Evolutionary conservation across 352 stramenopile species (phyloP), one percentile per base, ranked within the genome.

Genomic region (Phytopythium aichiense): DNA sequence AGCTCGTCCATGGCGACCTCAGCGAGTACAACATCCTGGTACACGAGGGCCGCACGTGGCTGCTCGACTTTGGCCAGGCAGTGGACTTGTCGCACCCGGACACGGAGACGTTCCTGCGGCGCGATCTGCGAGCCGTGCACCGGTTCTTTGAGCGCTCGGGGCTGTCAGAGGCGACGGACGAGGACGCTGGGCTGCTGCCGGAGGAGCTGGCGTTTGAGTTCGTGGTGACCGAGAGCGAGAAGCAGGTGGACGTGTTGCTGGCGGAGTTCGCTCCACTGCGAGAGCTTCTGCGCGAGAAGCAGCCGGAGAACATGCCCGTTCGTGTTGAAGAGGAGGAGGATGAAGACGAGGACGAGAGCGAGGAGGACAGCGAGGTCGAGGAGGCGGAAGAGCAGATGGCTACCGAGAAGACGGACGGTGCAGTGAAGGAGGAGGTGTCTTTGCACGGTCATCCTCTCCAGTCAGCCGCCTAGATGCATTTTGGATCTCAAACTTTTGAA

Each of bases 21-120:
- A 89, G 79, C 65, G 82, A 91, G 66, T 97, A 97, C 77, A 98
- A 98, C 66, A 88, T 98, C 22, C 69, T 98, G 15, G 83, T 91
- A 31, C 72, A 64, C 53, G 84, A 78, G 67, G 77, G 79, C 48
- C 79, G 67, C 56, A 76, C 72, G 63, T 97, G 66, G 87, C 85
- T 98, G 15, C 97, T 98, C 66, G 92, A 98, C 67, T 97, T 98
- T 78, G 89, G 87, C 1, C 92, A 98, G 65, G 81, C 89, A 9
- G 83, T 97, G 30, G 88, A 97, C 65, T 65, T 73, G 7, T 84
- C 76, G 4, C 92, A 97, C 54, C 88, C 88, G 1, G 68, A 83
- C 37, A 84, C 81, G 9, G 61, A 80, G 49, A 73, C 79, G 48
- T 79, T 89, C 7, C 53, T 98, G 18, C 58, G 65, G 31, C 79